Evolutionary conservation across 345 rosid genomes (phyloP).

Genomic region (Populus alba): DNA sequence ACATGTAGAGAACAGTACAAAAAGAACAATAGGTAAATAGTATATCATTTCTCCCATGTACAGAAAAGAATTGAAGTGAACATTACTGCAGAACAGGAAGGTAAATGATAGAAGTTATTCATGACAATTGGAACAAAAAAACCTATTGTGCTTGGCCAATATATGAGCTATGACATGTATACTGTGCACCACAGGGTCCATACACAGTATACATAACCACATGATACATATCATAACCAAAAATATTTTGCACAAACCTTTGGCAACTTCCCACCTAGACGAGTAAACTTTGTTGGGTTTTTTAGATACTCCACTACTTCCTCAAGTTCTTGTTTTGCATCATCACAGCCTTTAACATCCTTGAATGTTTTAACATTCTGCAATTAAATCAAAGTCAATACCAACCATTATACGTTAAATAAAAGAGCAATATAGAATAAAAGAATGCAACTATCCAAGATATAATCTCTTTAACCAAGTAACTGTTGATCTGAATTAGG

Average conservation of each 20-base stretch:
- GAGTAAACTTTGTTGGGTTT: constrained; percentile 92
- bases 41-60: neutral
- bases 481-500: neutral
- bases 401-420: neutral
- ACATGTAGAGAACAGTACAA: neutral
- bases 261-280: constrained; percentile 98
- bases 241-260: constrained; percentile 56
- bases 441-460: neutral
- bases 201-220: neutral
- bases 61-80: neutral
- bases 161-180: neutral
- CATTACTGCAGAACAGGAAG: neutral
- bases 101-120: neutral
- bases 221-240: neutral
- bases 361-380: constrained; percentile 98
- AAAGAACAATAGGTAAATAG: neutral
- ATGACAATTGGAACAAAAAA: neutral
- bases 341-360: constrained; percentile 99
- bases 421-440: neutral
- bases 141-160: neutral
- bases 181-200: neutral
- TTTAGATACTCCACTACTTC: constrained; percentile 96
- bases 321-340: constrained; percentile 98
- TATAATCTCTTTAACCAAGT: neutral
- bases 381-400: constrained; percentile 32